Evolutionary conservation across 164 flowering plant species (phyloP).

Genomic region (Stephania yunnanensis): DNA sequence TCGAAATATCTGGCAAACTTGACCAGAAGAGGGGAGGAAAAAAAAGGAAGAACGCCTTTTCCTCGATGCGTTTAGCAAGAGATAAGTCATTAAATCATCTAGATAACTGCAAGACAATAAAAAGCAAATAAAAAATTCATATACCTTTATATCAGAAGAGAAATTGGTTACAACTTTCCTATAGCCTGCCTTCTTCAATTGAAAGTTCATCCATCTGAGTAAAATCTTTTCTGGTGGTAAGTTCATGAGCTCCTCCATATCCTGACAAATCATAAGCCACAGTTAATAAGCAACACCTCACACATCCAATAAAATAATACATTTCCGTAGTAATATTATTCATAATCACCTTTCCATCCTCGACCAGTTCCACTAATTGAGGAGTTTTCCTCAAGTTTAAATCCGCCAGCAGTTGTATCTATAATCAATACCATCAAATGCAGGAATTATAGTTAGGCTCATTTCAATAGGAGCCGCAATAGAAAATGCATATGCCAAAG

Average conservation of each 20-base stretch:
- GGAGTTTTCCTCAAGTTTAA: constrained; percentile 90
- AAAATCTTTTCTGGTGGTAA: constrained; percentile 79
- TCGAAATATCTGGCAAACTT: not conserved
- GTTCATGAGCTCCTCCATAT: constrained; percentile 78
- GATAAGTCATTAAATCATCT: not conserved
- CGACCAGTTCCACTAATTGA: constrained; percentile 78
- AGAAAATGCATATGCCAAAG: not conserved
- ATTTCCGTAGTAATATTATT: not conserved
- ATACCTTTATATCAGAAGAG: constrained; percentile 82
- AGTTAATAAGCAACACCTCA: not conserved
- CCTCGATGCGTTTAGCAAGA: no score
- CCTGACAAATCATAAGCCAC: constrained; percentile 37
- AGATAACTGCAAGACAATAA: not conserved
- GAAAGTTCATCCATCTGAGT: constrained; percentile 90
- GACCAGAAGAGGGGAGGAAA: not conserved
- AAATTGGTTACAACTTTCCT: constrained; percentile 65
- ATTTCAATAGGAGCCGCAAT: not conserved
- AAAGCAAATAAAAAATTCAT: not conserved
- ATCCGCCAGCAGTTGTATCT: constrained; percentile 91
- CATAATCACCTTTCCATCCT: constrained; percentile 51
- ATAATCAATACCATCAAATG: constrained; percentile 12
- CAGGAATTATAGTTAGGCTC: not conserved
- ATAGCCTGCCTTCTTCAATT: constrained; percentile 74
- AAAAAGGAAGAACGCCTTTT: not conserved
- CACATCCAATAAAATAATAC: not conserved